Conservation (phyloP, 73 alveolate species). For the Symbiodinium pilosum region DNA sequence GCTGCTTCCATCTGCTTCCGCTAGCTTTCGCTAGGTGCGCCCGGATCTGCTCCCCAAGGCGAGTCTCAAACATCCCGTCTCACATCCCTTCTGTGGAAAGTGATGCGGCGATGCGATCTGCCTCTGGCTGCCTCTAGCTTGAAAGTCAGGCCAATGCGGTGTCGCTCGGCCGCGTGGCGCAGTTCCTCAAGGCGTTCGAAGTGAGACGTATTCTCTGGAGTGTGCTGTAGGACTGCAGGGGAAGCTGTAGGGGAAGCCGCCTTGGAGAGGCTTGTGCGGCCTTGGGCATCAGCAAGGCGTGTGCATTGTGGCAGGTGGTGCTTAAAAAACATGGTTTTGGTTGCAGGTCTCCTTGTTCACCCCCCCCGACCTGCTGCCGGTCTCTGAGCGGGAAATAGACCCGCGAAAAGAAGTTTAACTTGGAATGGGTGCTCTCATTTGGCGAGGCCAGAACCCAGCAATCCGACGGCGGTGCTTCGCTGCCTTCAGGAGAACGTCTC, state of each 20-base stretch:
- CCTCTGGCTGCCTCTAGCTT: too few relatives aligned
- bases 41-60: neutral
- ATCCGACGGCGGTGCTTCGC: neutral
- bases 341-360: constrained; percentile 10
- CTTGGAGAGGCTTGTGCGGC: neutral
- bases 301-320: too few relatives aligned
- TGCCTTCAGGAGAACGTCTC: neutral
- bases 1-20: neutral
- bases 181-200: neutral
- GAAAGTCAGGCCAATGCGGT: constrained; percentile 8
- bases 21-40: neutral
- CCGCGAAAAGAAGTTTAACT: too few relatives aligned
- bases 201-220: neutral
- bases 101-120: too few relatives aligned
- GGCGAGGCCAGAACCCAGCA: constrained; percentile 13
- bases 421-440: too few relatives aligned
- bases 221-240: neutral
- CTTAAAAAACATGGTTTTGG: too few relatives aligned
- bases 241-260: neutral
- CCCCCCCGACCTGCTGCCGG: neutral
- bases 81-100: too few relatives aligned
- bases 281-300: neutral
- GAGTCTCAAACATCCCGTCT: neutral
- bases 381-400: too few relatives aligned
- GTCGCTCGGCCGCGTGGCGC: constrained; percentile 13